Evolutionary conservation across 75 land plant genomes (phyloP), one percentile per base, ranked within the genome.

Genomic region (Pseudotsuga menziesii): DNA sequence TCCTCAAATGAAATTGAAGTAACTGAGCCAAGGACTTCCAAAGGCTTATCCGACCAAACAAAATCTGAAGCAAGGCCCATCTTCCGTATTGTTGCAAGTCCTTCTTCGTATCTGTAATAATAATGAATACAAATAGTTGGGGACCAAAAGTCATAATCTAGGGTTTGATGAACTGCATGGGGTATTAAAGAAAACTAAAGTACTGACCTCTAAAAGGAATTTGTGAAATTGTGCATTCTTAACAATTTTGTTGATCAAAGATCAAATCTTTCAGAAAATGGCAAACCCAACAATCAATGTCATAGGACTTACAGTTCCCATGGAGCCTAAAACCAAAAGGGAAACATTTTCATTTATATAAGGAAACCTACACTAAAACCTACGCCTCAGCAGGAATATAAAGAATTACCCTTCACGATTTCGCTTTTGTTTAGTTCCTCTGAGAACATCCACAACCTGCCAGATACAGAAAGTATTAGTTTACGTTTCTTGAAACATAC

Each of bases 1-100:
- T 92, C 98, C 14, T 82, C 86, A 82, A 92, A 94, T 11, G 87
- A 78, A 62, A 92, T 86, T 52, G 89, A 88, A 59, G 95, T 94
- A 26, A 91, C 90, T 20, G 92, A 79, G 35, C 99, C 99, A 75
- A 97, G 91, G 61, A 92, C 74, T 57, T 97, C 99, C 73, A 97
- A 80, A 60, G 95, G 93, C 63, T 83, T 81, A 57, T 92, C 95
- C 4, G 98, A 82, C 98, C 95, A 94, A 15, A 96, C 81, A 80
- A 94, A 96, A 72, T 94, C 90, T 56, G 91, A 77, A 66, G 88
- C 95, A 70, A 77, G 71, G 71, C 80, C 83, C 3, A 82, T 91
- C 78, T 96, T 94, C 67, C 85, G 74, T 55, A 88, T 29, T 20
- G 80, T 89, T 17, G 93, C 59, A 11, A 66, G 79, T 29, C 92